Percentiles rank a stretch among this genome's conserved stretches.
These are phyloP conservation scores for Aureobasidium pullulans DNA, from an alignment of 2,329 filamentous ascomycete genomes.

Conservation along the genomic window DNA sequence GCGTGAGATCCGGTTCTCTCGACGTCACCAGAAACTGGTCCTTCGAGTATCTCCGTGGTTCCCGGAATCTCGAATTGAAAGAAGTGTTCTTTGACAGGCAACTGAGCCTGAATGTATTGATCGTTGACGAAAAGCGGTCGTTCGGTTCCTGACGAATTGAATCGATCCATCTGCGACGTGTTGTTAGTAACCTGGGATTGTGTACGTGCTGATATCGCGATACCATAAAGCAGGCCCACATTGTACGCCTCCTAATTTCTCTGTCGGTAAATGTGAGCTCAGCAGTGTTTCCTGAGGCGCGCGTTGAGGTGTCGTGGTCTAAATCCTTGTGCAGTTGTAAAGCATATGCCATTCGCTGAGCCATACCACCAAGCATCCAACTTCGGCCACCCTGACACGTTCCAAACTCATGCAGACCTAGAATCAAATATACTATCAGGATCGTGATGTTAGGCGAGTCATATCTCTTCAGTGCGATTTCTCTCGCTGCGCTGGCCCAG, in stretches of 20 bases:
- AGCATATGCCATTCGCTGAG: slow-evolving; percentile 93
- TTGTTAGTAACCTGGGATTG: neutral
- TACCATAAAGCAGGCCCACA: slow-evolving; percentile 89
- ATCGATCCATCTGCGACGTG: slow-evolving; percentile 66
- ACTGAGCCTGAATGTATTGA: slow-evolving; percentile 77
- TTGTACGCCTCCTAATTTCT: slow-evolving; percentile 84
- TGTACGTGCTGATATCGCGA: neutral
- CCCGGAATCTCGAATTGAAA: slow-evolving; percentile 89
- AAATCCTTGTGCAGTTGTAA: slow-evolving; percentile 88
- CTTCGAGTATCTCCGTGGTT: slow-evolving; percentile 74
- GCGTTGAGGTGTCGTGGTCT: slow-evolving; percentile 52
- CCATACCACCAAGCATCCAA: slow-evolving; percentile 92
- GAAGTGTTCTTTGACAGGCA: slow-evolving; percentile 83
- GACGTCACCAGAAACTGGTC: slow-evolving; percentile 57
- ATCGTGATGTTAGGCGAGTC: slow-evolving; percentile 97
- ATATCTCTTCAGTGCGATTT: slow-evolving; percentile 79
- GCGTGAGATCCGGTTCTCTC: slow-evolving; percentile 57
- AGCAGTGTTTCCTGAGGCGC: slow-evolving; percentile 19
- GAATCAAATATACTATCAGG: slow-evolving; percentile 77
- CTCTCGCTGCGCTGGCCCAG: slow-evolving; percentile 81
- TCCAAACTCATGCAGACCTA: slow-evolving; percentile 91
- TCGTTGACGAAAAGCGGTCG: slow-evolving; percentile 86
- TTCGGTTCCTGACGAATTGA: slow-evolving; percentile 92
- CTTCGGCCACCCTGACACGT: slow-evolving; percentile 93
- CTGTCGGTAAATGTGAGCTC: slow-evolving; percentile 76